Percentiles rank a stretch among this genome's conserved stretches.
Evolutionary conservation across 768 basidiomycete genomes (phyloP).

Genomic region (Boletus vinaceobasis): DNA sequence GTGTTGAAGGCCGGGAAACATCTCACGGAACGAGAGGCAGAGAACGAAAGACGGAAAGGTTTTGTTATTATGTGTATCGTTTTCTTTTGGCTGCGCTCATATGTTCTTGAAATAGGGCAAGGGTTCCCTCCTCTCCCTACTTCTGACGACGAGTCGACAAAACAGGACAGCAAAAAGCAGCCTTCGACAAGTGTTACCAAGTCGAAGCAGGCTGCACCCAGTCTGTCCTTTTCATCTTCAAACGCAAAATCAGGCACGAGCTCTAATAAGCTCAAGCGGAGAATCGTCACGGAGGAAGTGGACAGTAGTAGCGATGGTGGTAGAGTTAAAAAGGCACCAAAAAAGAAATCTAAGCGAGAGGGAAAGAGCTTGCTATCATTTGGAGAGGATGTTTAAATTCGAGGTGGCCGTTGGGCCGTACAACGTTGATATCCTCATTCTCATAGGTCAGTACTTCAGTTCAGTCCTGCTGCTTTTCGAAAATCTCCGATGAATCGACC

Average conservation of each 20-base stretch:
- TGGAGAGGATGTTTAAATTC: constrained; percentile 30
- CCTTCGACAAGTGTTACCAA: constrained; percentile 19
- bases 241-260: constrained; percentile 22
- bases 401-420: not conserved
- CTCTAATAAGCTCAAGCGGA: constrained; percentile 33
- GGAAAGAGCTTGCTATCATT: constrained; percentile 40
- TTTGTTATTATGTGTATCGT: constrained; percentile 13
- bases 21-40: constrained; percentile 70
- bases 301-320: constrained; percentile 24
- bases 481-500: not conserved
- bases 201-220: constrained; percentile 17
- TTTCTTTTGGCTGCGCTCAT: constrained; percentile 2
- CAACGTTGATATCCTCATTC: not conserved
- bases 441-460: constrained; percentile 11
- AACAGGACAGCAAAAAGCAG: constrained; percentile 29
- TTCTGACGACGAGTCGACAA: constrained; percentile 24
- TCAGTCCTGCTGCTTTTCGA: not conserved
- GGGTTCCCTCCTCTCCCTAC: constrained; percentile 56
- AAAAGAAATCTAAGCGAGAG: constrained; percentile 55
- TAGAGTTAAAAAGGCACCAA: constrained; percentile 30
- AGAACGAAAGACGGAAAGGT: constrained; percentile 77
- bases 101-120: constrained; percentile 43
- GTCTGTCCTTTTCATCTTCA: constrained; percentile 41
- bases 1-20: constrained; percentile 89
- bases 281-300: constrained; percentile 33